phyloP scores from a whole-genome alignment of 2,329 filamentous ascomycete species.

The Drechslerella stenobrocha region DNA sequence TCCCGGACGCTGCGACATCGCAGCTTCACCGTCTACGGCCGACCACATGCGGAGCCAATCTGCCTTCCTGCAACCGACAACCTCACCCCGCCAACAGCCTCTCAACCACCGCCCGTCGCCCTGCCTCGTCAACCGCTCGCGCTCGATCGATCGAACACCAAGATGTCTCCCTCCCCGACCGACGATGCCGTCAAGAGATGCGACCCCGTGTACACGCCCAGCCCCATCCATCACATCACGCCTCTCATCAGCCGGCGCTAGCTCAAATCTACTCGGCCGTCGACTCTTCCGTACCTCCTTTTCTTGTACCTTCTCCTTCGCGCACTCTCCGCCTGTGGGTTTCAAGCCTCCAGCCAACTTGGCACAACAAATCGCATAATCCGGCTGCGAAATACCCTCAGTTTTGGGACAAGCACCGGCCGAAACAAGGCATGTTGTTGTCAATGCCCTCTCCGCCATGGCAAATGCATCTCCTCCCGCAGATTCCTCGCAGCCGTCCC shows the following conservation, averaged over 20 bases:
- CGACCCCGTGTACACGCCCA: conserved; percentile 1
- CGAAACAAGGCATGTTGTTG: background rate
- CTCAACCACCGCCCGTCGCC: conserved; percentile 1
- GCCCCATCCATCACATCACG: conserved; percentile 4
- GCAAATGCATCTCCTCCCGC: background rate
- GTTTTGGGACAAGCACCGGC: background rate
- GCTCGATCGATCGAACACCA: background rate
- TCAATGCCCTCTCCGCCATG: background rate
- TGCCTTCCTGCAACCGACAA: no score
- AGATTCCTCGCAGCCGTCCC: background rate
- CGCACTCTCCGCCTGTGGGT: conserved; percentile 1
- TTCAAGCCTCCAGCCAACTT: conserved; percentile 17
- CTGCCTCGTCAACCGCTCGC: conserved; percentile 1
- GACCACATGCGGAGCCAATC: no score
- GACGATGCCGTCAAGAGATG: background rate
- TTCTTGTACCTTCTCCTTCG: conserved; percentile 20
- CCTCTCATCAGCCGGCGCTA: conserved; percentile 9
- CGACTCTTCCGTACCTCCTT: conserved; percentile 2
- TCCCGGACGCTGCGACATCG: background rate
- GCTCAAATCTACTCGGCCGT: conserved; percentile 3
- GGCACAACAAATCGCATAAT: conserved; percentile 14
- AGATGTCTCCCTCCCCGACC: background rate
- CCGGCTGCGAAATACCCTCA: conserved; percentile 7
- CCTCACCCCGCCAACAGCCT: no score
- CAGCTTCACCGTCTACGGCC: no score